Percentiles rank a stretch among this genome's conserved stretches.
These are phyloP conservation scores for Colletotrichum aenigma DNA, from an alignment of 2,329 filamentous ascomycete genomes.

Conservation along the genomic window DNA sequence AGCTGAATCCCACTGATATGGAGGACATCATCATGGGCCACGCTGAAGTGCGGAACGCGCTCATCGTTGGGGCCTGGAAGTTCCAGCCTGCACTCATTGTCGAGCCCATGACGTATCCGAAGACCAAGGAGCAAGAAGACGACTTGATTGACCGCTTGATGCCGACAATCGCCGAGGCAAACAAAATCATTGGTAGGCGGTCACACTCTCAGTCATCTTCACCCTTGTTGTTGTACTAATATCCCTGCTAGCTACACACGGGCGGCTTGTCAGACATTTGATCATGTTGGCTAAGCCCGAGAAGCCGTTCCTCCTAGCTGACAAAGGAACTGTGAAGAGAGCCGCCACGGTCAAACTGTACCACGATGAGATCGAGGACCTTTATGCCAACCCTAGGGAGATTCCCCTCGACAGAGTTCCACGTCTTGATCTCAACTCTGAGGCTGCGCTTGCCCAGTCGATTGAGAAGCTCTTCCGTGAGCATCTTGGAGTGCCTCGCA, in stretches of 20 bases:
- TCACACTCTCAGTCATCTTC: neutral
- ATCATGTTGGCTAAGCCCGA: conserved; percentile 40
- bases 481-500: conserved; percentile 9
- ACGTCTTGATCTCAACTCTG: conserved; percentile 24
- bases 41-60: conserved; percentile 40
- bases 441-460: conserved; percentile 25
- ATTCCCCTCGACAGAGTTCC: conserved; percentile 1
- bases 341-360: conserved; percentile 42
- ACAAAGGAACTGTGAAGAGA: conserved; percentile 53
- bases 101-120: conserved; percentile 41
- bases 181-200: conserved; percentile 29
- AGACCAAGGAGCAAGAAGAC: conserved; percentile 22
- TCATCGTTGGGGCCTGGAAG: conserved; percentile 49
- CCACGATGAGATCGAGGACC: conserved; percentile 42
- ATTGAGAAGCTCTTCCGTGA: conserved; percentile 25
- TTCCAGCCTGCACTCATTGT: conserved; percentile 54
- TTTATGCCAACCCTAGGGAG: conserved; percentile 37
- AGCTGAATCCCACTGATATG: conserved; percentile 49
- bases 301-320: conserved; percentile 47
- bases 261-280: conserved; percentile 45
- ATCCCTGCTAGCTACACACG: conserved; percentile 36
- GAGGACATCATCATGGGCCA: conserved; percentile 44
- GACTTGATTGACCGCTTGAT: conserved; percentile 46
- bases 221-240: neutral
- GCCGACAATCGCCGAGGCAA: conserved; percentile 45